Conservation (phyloP, 345 rosid genomes). For the Raphanus sativus region DNA sequence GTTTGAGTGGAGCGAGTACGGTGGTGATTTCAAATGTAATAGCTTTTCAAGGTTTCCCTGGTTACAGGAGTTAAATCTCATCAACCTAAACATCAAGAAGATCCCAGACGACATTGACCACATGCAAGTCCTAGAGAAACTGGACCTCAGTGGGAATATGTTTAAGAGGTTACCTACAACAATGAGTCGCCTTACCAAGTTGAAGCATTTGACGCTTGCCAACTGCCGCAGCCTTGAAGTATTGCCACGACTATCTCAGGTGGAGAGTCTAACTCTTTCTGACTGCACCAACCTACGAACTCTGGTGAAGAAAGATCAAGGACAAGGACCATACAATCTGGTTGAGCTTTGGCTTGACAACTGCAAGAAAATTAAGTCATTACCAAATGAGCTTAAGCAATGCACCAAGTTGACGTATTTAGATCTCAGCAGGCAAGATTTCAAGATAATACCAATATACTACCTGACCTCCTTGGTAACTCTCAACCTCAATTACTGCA, state of each 20-base stretch:
- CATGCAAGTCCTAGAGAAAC: background rate
- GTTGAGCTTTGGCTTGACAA: conserved; percentile 9
- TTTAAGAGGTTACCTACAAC: background rate
- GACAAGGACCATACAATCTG: background rate
- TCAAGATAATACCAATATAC: background rate
- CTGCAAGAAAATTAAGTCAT: background rate
- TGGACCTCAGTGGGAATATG: background rate
- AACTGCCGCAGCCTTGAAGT: background rate
- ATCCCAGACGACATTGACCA: background rate
- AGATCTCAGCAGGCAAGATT: conserved; percentile 1
- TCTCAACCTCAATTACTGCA: background rate
- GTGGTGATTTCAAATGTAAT: background rate
- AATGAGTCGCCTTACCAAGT: background rate
- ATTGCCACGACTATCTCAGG: background rate
- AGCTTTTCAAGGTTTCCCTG: background rate
- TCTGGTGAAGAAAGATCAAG: background rate
- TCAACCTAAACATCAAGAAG: background rate
- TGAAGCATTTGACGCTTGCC: background rate
- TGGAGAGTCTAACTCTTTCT: background rate
- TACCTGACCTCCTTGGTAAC: background rate
- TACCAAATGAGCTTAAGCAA: background rate
- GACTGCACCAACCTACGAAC: background rate
- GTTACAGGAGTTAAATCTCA: background rate
- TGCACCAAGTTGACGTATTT: background rate
- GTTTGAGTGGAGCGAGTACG: background rate